Evolutionary conservation across 768 basidiomycete genomes (phyloP).

Genomic region (Mycena indigotica): DNA sequence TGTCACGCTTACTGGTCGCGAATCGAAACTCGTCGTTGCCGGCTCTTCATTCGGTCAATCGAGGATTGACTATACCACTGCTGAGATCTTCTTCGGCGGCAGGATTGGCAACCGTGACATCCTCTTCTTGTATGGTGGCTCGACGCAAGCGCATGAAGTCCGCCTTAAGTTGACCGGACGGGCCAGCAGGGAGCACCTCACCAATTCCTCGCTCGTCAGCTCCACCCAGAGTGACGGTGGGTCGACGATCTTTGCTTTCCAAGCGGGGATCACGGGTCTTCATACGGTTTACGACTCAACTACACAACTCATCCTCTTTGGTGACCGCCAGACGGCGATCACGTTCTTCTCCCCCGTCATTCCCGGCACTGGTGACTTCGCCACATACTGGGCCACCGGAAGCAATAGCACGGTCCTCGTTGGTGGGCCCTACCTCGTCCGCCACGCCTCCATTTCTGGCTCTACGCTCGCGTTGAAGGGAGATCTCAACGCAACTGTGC

Average conservation of each 20-base stretch:
- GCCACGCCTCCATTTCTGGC: conserved; percentile 51
- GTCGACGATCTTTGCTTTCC: conserved; percentile 52
- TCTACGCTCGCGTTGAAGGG: conserved; percentile 63
- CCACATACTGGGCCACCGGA: conserved; percentile 72
- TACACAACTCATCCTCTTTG: conserved; percentile 67
- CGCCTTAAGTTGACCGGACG: conserved; percentile 51
- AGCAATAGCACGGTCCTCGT: conserved; percentile 70
- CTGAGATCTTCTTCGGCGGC: conserved; percentile 69
- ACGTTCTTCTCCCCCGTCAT: conserved; percentile 80
- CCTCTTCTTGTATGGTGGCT: conserved; percentile 62
- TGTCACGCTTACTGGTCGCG: conserved; percentile 68
- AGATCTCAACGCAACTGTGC: conserved; percentile 62
- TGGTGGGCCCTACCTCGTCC: conserved; percentile 66
- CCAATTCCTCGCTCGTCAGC: conserved; percentile 27
- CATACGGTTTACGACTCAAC: conserved; percentile 68
- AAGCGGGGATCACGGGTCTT: conserved; percentile 58
- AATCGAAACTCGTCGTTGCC: conserved; percentile 73
- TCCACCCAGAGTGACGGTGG: conserved; percentile 26
- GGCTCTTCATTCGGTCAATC: conserved; percentile 73
- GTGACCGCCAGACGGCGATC: conserved; percentile 64
- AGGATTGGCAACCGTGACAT: conserved; percentile 61
- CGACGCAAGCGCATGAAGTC: conserved; percentile 55
- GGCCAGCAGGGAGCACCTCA: conserved; percentile 37
- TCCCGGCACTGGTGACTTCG: conserved; percentile 43
- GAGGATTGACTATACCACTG: conserved; percentile 67